Conservation (phyloP, 805 yeast species). For the Metschnikowia henanensis region DNA sequence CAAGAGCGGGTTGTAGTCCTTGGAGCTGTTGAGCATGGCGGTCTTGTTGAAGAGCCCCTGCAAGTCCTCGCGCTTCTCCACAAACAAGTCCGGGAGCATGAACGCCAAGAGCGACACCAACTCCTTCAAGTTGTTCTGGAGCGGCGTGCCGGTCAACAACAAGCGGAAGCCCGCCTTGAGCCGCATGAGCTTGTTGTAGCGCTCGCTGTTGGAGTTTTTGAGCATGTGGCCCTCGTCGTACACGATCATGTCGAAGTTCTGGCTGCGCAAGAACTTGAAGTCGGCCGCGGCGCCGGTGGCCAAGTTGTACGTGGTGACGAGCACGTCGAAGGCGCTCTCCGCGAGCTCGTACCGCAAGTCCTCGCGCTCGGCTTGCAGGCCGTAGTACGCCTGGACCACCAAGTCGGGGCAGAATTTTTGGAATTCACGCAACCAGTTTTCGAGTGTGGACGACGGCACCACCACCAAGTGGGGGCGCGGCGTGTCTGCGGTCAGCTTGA, state of each 20-base stretch:
- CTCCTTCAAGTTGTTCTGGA: constrained; percentile 90
- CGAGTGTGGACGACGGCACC: constrained; percentile 95
- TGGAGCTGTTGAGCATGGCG: constrained; percentile 61
- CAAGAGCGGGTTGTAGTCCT: constrained; percentile 70
- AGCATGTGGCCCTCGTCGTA: constrained; percentile 98
- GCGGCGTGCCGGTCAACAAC: constrained; percentile 93
- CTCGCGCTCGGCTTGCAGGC: constrained; percentile 79
- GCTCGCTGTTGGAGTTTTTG: constrained; percentile 83
- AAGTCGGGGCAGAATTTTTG: constrained; percentile 81
- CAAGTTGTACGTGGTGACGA: constrained; percentile 91
- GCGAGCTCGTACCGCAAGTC: constrained; percentile 72
- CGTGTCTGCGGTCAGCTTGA: constrained; percentile 58
- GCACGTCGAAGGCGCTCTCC: constrained; percentile 70
- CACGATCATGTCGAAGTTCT: constrained; percentile 81
- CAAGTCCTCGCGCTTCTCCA: constrained; percentile 78
- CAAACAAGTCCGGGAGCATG: constrained; percentile 81
- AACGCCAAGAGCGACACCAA: constrained; percentile 88
- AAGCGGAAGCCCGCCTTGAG: constrained; percentile 82
- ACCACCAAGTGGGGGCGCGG: constrained; percentile 88
- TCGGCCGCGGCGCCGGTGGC: constrained; percentile 89
- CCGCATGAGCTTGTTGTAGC: constrained; percentile 85
- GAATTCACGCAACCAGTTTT: constrained; percentile 96
- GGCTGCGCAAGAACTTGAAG: constrained; percentile 69
- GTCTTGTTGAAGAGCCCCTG: constrained; percentile 84
- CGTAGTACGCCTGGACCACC: constrained; percentile 90